Evolutionary conservation across 78 protist species (phyloP), one percentile per base, ranked within the genome.

Genomic region (Chrysochromulina parva): DNA sequence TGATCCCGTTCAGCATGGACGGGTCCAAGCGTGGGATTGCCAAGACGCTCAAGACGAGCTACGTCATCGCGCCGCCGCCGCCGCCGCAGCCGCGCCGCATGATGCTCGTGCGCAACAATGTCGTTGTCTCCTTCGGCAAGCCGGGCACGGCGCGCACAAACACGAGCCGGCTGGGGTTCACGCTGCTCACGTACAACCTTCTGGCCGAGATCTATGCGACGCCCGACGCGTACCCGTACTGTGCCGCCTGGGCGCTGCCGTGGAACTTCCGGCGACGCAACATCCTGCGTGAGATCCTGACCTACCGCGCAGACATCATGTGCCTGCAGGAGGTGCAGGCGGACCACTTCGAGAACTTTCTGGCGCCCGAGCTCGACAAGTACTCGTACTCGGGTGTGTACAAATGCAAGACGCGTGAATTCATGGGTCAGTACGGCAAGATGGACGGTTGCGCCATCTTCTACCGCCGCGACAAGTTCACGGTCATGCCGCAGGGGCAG

Each of bases 251-350:
- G 86, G 86, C 86, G 62, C 62, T 78, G 3, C 58, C 86, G 38
- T 78, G 86, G 86, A 52, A 53, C 47, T 78, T 26, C 47, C 86
- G 86, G 4, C 55, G 86, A 62, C 86, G 86, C 86, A 53, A 53
- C 86, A 53, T 78, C 2, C n/a, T 78, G 62, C 58, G 86, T 62
- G 86, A 78, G n/a, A 3, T 78, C 17, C 6, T 3, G n/a, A 53
- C 20, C 58, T 53, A 50, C 47, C 58, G 86, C 60, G 86, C 86
- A 13, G 86, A 78, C 60, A 53, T 78, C 58, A 13, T 53, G 28
- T 78, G 86, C 86, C 60, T 78, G 86, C 86, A 78, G 20, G 86
- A 78, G 86, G 86, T 78, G 48, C 86, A 78, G 86, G 86, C 86
- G 20, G 86, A 78, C 60, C 86, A 78, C 86, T 78, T 24, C 47